Evolutionary conservation across 1,139 yeast genomes (phyloP).

Genomic region (Candida mesenterica): DNA sequence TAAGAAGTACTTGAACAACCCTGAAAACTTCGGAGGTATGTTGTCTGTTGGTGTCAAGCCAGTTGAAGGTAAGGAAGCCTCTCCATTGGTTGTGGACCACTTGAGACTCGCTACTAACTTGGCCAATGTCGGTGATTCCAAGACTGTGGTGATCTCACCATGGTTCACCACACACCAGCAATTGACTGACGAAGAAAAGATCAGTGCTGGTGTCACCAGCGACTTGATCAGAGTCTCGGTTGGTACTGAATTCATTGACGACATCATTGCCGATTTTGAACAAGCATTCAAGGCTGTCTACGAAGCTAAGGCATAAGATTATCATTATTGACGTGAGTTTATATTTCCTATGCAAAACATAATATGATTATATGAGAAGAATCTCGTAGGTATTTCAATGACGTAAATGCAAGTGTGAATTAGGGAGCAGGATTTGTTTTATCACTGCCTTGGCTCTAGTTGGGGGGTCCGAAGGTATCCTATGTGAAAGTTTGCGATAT

Average conservation of each 20-base stretch:
- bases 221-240: constrained; percentile 86
- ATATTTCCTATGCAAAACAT: neutral
- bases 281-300: constrained; percentile 66
- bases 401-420: too few species aligned
- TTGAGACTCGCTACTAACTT: constrained; percentile 84
- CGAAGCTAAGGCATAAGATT: constrained; percentile 10
- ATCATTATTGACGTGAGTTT: too few species aligned
- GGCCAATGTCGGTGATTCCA: constrained; percentile 96
- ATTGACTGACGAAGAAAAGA: constrained; percentile 75
- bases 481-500: too few species aligned
- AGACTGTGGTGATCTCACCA: constrained; percentile 93
- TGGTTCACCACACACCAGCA: constrained; percentile 95
- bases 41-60: constrained; percentile 86
- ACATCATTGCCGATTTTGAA: constrained; percentile 81
- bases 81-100: constrained; percentile 78
- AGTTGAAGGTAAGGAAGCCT: constrained; percentile 56
- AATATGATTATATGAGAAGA: neutral
- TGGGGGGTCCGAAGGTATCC: too few species aligned
- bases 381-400: too few species aligned
- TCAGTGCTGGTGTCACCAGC: constrained; percentile 78
- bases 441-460: too few species aligned
- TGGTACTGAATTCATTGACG: constrained; percentile 89
- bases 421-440: too few species aligned
- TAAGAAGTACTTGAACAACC: constrained; percentile 65
- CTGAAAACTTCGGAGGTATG: constrained; percentile 80